Evolutionary conservation across 441 rosid species (phyloP), one percentile per base, ranked within the genome.

Genomic region (Populus tomentosa): DNA sequence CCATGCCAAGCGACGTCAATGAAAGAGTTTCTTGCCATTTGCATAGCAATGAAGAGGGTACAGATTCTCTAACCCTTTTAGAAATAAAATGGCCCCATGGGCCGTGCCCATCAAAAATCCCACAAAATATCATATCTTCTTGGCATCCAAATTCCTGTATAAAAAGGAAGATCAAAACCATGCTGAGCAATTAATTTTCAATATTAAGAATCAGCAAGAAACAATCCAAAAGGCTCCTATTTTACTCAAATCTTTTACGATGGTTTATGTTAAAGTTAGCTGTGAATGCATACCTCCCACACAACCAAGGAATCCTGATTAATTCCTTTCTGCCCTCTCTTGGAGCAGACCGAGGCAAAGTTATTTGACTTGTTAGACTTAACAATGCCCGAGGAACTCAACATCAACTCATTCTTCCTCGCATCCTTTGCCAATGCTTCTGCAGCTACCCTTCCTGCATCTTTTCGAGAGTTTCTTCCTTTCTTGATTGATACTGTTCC

Each of bases 21-120:
- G 90, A 81, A 62, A 92, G 80, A 83, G 87, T 71, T 80, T 87
- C 84, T 78, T 92, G 98, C 99, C 98, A 92, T 72, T 84, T 88
- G 84, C 95, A 89, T 5, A 94, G 89, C 84, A 95, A 78, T 62
- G 91, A 83, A 80, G 85, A 72, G 13, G 97, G 95, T 79, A 92
- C 81, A 16, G 87, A 77, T 69, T 84, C 82, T 74, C 89, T 84
- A 3, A 91, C 92, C 72, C 79, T 88, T 82, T 89, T 92, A 72
- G 99, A 78, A 64, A 95, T 82, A 10, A 85, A 53, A 84, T 95
- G 99, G 10, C 97, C 99, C 98, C 96, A 95, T 67, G 96, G 91
- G 66, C 98, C 99, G 78, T 93, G 99, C 53, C 99, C 99, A 84
- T 95, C 97, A 80, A 91, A 93, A 23, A 95, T 81, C 80, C 98